Conservation (phyloP, 2,329 filamentous ascomycete genomes). For the Phyllosticta citribraziliensis region DNA sequence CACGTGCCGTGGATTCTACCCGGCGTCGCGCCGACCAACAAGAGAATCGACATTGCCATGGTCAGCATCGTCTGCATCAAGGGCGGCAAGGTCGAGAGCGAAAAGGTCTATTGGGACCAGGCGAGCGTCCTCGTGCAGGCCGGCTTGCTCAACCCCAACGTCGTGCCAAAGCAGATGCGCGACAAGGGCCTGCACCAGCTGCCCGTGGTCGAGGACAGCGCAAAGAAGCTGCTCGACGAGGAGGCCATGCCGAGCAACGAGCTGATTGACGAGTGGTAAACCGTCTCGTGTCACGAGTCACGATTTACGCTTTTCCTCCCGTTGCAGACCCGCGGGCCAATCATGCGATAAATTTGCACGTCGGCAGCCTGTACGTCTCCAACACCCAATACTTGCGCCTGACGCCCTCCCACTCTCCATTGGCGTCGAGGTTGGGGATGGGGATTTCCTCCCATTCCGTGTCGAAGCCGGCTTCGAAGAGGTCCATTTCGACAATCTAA, state of each 20-base stretch:
- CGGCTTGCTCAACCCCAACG: constrained; percentile 45
- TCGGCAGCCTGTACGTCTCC: constrained; percentile 63
- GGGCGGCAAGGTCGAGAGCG: constrained; percentile 43
- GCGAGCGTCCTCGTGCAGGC: constrained; percentile 48
- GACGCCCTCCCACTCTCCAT: constrained; percentile 80
- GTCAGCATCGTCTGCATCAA: constrained; percentile 47
- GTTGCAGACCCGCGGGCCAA: neutral
- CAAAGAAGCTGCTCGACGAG: constrained; percentile 32
- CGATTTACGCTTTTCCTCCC: neutral
- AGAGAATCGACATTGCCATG: constrained; percentile 45
- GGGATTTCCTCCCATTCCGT: constrained; percentile 73
- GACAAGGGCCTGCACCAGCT: constrained; percentile 30
- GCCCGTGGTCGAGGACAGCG: constrained; percentile 31
- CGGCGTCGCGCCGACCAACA: constrained; percentile 45
- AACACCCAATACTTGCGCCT: constrained; percentile 84
- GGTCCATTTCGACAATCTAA: constrained; percentile 71
- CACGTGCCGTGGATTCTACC: constrained; percentile 51
- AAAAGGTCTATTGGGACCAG: constrained; percentile 53
- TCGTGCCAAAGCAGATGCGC: constrained; percentile 36
- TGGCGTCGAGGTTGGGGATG: constrained; percentile 61
- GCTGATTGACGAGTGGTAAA: constrained; percentile 20
- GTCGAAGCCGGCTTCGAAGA: constrained; percentile 81
- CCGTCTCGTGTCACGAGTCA: neutral
- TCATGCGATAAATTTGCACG: constrained; percentile 64
- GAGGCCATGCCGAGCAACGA: constrained; percentile 23